These are phyloP conservation scores for Fraxinus anomala DNA, from an alignment of 257 asterid species.

Conservation along the genomic window DNA sequence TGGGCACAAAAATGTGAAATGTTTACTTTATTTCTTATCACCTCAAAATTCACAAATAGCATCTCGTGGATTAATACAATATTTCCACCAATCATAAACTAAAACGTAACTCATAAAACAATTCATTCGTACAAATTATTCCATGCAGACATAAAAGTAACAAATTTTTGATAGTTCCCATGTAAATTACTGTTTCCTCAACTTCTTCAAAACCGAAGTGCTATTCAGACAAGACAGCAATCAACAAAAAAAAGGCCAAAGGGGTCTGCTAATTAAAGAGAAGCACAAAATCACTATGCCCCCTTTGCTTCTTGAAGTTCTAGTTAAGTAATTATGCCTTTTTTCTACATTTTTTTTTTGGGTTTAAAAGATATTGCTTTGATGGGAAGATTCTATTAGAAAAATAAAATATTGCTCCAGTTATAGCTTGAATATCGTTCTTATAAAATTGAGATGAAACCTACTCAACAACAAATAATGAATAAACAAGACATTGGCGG, in stretches of 20 bases:
- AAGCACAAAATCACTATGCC: neutral
- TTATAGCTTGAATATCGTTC: too few species aligned
- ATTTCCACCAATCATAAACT: conserved; percentile 29
- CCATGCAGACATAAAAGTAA: too few species aligned
- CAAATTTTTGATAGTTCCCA: conserved; percentile 40
- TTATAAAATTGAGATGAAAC: too few species aligned
- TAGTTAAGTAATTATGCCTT: neutral
- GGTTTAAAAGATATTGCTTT: too few species aligned
- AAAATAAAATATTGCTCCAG: too few species aligned
- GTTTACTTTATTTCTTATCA: too few species aligned
- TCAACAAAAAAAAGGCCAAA: conserved; percentile 8
- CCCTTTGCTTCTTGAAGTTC: neutral
- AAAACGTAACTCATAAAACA: conserved; percentile 29
- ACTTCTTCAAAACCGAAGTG: conserved; percentile 21
- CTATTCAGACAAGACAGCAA: conserved; percentile 36
- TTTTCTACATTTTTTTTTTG: neutral
- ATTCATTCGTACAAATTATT: conserved; percentile 24
- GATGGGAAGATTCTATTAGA: too few species aligned
- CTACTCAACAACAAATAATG: too few species aligned
- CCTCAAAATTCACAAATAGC: too few species aligned
- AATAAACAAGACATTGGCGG: too few species aligned
- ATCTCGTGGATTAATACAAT: too few species aligned
- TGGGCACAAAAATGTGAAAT: too few species aligned
- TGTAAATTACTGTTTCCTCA: conserved; percentile 32
- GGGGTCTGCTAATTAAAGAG: neutral